These are phyloP conservation scores for Neonectria magnoliae DNA, from an alignment of 2,329 filamentous ascomycete genomes.

Conservation along the genomic window DNA sequence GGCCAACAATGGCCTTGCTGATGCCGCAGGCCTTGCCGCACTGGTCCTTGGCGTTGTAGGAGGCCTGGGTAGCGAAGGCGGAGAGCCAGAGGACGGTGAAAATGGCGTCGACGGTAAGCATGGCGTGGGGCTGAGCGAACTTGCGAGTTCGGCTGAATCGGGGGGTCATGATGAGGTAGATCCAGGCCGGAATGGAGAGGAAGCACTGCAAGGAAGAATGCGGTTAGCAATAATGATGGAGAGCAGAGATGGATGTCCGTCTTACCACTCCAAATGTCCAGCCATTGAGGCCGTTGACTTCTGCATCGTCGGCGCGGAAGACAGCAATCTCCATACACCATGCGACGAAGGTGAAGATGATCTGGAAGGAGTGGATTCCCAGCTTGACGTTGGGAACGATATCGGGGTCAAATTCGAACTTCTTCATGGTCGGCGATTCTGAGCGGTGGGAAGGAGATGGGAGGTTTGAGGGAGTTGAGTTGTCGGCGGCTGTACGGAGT, in stretches of 20 bases:
- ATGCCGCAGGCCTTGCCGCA: slow-evolving; percentile 67
- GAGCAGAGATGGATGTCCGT: slow-evolving; percentile 15
- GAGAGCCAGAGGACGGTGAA: slow-evolving; percentile 73
- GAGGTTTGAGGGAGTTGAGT: neutral
- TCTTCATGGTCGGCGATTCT: slow-evolving; percentile 50
- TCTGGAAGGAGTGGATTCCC: slow-evolving; percentile 65
- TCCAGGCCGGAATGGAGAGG: slow-evolving; percentile 69
- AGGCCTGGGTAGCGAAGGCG: slow-evolving; percentile 72
- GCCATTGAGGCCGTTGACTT: slow-evolving; percentile 66
- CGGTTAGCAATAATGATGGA: neutral
- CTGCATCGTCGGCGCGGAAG: slow-evolving; percentile 59
- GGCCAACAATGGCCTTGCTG: slow-evolving; percentile 70
- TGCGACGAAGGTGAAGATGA: slow-evolving; percentile 62
- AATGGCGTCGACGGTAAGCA: slow-evolving; percentile 67
- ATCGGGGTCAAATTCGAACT: slow-evolving; percentile 64
- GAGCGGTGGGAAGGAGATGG: neutral
- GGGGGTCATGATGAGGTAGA: slow-evolving; percentile 73
- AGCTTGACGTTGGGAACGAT: slow-evolving; percentile 66
- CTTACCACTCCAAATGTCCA: slow-evolving; percentile 73
- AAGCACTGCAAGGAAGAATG: slow-evolving; percentile 64
- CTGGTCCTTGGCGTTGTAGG: slow-evolving; percentile 66
- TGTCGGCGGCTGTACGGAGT: neutral
- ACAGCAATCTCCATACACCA: slow-evolving; percentile 70
- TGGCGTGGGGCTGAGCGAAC: slow-evolving; percentile 69
- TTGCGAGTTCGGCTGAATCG: slow-evolving; percentile 70